Conservation (phyloP, 257 asterid species). For the Solanum boliviense region DNA sequence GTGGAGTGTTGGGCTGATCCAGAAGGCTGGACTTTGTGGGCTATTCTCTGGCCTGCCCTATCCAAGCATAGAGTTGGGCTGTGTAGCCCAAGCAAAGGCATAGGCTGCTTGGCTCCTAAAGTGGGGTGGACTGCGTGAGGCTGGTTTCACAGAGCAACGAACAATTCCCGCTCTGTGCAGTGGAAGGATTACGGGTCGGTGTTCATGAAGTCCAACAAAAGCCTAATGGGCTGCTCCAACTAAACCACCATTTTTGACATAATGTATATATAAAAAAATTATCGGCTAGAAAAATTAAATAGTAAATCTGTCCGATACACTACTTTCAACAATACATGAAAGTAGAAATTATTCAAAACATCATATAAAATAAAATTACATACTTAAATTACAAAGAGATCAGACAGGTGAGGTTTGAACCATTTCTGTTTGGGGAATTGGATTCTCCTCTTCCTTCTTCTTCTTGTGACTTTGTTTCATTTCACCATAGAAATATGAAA, state of each 20-base stretch:
- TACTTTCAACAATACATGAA: too few relatives aligned
- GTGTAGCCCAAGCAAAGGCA: too few relatives aligned
- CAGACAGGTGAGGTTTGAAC: not conserved
- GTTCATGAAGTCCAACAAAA: not conserved
- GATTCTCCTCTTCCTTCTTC: not conserved
- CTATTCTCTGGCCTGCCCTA: too few relatives aligned
- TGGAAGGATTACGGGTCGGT: not conserved
- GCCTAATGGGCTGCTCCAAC: not conserved
- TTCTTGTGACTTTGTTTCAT: not conserved
- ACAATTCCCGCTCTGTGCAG: accelerated
- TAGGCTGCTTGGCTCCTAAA: not conserved
- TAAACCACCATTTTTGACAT: not conserved
- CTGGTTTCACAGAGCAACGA: not conserved
- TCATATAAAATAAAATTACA: not conserved
- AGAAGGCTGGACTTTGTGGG: too few relatives aligned
- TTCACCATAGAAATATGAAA: conserved; percentile 20
- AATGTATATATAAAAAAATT: too few relatives aligned
- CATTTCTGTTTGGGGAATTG: not conserved
- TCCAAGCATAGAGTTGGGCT: too few relatives aligned
- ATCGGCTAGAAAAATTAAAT: not conserved
- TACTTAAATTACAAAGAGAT: not conserved
- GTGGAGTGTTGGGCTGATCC: too few relatives aligned
- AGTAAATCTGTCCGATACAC: not conserved
- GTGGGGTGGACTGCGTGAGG: not conserved
- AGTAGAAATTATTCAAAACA: not conserved